phyloP scores from a whole-genome alignment of 176 grass and related monocot species.

The Oryza meridionalis region DNA sequence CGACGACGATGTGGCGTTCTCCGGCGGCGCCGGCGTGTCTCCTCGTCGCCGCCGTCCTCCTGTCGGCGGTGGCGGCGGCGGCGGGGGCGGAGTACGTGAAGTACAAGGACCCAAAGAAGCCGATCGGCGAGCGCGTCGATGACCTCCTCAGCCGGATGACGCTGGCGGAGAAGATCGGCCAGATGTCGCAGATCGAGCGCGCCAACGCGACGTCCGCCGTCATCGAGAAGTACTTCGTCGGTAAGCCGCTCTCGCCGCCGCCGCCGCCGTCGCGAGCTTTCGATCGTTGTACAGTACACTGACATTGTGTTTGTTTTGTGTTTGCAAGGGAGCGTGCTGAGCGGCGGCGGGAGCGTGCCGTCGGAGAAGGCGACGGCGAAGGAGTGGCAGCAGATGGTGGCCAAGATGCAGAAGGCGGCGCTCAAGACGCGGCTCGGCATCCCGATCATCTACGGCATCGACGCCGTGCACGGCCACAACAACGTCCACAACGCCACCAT shows the following conservation, averaged over 20 bases:
- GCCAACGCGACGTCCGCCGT: conserved; percentile 56
- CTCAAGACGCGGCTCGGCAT: conserved; percentile 83
- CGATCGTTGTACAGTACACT: no score
- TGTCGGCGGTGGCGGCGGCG: background rate
- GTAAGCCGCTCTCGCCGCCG: background rate
- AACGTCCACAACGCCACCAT: conserved; percentile 84
- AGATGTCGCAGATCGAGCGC: conserved; percentile 87
- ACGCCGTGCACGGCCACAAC: conserved; percentile 91
- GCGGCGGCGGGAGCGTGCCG: conserved; percentile 82
- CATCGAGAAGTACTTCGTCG: conserved; percentile 75
- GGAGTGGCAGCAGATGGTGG: conserved; percentile 57
- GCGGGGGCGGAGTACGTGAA: conserved; percentile 39
- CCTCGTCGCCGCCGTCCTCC: conserved; percentile 26
- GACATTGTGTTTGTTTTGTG: background rate
- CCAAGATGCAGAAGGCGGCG: conserved; percentile 79
- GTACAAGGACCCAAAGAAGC: conserved; percentile 72
- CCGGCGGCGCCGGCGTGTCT: conserved; percentile 21
- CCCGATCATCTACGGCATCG: conserved; percentile 89
- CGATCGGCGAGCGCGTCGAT: conserved; percentile 55
- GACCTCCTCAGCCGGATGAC: conserved; percentile 77
- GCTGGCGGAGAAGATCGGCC: conserved; percentile 90
- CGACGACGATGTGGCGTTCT: conserved; percentile 45
- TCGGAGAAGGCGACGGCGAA: conserved; percentile 51
- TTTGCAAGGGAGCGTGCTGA: conserved; percentile 81
- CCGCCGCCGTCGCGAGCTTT: background rate